phyloP scores from a whole-genome alignment of 75 land plant genomes.

The Pinus taeda region DNA sequence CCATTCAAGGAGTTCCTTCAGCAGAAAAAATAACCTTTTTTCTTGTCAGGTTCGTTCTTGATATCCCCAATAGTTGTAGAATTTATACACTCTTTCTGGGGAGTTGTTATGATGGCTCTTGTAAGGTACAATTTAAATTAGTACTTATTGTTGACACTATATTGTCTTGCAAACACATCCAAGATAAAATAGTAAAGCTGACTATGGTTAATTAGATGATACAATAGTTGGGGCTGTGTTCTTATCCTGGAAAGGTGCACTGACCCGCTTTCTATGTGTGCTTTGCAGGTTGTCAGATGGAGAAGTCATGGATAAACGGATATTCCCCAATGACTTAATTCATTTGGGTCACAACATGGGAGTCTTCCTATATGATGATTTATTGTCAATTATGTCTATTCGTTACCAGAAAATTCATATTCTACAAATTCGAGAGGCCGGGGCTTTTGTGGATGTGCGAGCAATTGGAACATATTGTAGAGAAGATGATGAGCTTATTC shows the following conservation, averaged over 20 bases:
- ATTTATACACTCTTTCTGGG: too few relatives aligned
- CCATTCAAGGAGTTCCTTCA: constrained; percentile 76
- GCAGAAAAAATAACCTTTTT: constrained; percentile 87
- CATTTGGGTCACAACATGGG: constrained; percentile 77
- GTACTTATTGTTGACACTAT: not conserved
- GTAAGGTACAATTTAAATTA: too few relatives aligned
- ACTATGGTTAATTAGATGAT: not conserved
- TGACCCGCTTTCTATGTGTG: constrained; percentile 11
- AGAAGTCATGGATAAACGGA: constrained; percentile 64
- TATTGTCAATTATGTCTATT: constrained; percentile 76
- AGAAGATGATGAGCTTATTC: constrained; percentile 94
- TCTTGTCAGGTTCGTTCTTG: constrained; percentile 59
- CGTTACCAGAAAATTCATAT: constrained; percentile 84
- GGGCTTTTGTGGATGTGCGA: constrained; percentile 81
- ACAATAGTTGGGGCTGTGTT: not conserved
- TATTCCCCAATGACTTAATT: constrained; percentile 74
- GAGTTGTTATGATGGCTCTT: too few relatives aligned
- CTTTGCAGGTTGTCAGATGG: constrained; percentile 82
- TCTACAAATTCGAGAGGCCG: constrained; percentile 81
- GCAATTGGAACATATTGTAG: constrained; percentile 76
- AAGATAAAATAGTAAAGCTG: not conserved
- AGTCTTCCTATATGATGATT: constrained; percentile 88
- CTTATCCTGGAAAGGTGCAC: not conserved
- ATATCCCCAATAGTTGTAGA: not conserved
- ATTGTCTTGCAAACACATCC: not conserved